Conservation (phyloP, 768 basidiomycete species). For the Lentinula lateritia region DNA sequence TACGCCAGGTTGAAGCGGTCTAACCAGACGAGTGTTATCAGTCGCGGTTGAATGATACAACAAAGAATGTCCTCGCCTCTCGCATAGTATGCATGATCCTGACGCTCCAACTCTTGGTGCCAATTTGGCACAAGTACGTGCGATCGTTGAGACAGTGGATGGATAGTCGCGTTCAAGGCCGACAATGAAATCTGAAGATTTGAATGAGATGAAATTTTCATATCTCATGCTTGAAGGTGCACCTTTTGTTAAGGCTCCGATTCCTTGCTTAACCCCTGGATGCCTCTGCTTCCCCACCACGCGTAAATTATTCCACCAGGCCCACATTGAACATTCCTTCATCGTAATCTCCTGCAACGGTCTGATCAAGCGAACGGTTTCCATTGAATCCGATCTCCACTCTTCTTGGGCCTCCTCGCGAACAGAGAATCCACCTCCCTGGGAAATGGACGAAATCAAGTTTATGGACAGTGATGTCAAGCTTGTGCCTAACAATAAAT, state of each 20-base stretch:
- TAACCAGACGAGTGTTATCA: neutral
- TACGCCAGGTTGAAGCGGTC: slow-evolving; percentile 29
- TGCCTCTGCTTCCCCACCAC: slow-evolving; percentile 46
- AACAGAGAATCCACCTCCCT: slow-evolving; percentile 71
- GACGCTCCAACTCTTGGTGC: slow-evolving; percentile 51
- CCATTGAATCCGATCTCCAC: slow-evolving; percentile 34
- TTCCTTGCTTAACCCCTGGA: slow-evolving; percentile 48
- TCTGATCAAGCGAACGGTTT: slow-evolving; percentile 46
- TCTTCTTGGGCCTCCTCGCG: slow-evolving; percentile 68
- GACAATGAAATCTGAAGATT: slow-evolving; percentile 62
- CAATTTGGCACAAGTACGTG: slow-evolving; percentile 74
- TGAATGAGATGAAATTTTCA: neutral
- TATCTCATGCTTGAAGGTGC: neutral
- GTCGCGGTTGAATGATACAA: neutral
- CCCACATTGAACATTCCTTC: slow-evolving; percentile 77
- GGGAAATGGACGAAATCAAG: slow-evolving; percentile 67
- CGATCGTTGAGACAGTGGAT: slow-evolving; percentile 81
- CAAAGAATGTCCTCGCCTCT: slow-evolving; percentile 38
- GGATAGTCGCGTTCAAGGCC: slow-evolving; percentile 81
- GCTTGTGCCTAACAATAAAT: slow-evolving; percentile 73
- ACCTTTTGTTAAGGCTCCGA: slow-evolving; percentile 69
- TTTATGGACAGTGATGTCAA: slow-evolving; percentile 75
- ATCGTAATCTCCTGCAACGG: slow-evolving; percentile 70
- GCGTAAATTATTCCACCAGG: slow-evolving; percentile 61
- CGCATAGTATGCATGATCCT: slow-evolving; percentile 56